A percentile compares a stretch with the other conserved stretches of the same genome.
Conservation (phyloP, 2,329 filamentous ascomycete species). For the Nemania bipapillata region DNA sequence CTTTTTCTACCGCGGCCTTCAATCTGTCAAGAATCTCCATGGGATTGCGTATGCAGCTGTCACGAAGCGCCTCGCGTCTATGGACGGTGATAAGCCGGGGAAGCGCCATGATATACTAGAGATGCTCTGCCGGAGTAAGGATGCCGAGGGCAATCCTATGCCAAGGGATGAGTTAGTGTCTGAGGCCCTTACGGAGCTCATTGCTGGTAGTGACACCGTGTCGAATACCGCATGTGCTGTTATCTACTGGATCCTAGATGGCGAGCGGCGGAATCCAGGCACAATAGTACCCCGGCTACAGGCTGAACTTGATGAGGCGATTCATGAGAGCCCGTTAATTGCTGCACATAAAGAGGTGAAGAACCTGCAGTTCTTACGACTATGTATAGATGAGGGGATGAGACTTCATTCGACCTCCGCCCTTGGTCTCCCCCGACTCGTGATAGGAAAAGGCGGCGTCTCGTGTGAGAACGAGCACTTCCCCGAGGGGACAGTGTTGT, state of each 20-base stretch:
- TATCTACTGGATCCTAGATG: constrained; percentile 37
- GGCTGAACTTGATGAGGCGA: constrained; percentile 30
- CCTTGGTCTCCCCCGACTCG: constrained; percentile 30
- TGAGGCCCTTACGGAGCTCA: constrained; percentile 32
- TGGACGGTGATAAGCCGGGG: background rate
- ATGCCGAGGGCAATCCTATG: constrained; percentile 30
- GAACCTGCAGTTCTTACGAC: constrained; percentile 30
- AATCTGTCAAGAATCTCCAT: constrained; percentile 27
- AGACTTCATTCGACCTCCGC: constrained; percentile 32
- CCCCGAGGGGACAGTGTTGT: constrained; percentile 32
- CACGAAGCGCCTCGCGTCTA: constrained; percentile 17
- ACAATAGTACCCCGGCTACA: constrained; percentile 24
- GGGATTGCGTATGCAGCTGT: constrained; percentile 29
- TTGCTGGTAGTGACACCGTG: constrained; percentile 34
- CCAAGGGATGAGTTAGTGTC: constrained; percentile 26
- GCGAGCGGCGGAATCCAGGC: constrained; percentile 30
- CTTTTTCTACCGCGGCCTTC: constrained; percentile 30
- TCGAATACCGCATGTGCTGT: constrained; percentile 29
- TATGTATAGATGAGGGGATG: constrained; percentile 37
- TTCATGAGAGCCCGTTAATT: constrained; percentile 12
- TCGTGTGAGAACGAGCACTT: constrained; percentile 28
- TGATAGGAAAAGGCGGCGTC: constrained; percentile 23
- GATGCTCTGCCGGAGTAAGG: constrained; percentile 32
- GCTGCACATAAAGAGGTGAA: constrained; percentile 31
- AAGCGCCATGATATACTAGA: constrained; percentile 33